Evolutionary conservation across 2,329 filamentous ascomycete species (phyloP).

Genomic region (Apiospora kogelbergensis): DNA sequence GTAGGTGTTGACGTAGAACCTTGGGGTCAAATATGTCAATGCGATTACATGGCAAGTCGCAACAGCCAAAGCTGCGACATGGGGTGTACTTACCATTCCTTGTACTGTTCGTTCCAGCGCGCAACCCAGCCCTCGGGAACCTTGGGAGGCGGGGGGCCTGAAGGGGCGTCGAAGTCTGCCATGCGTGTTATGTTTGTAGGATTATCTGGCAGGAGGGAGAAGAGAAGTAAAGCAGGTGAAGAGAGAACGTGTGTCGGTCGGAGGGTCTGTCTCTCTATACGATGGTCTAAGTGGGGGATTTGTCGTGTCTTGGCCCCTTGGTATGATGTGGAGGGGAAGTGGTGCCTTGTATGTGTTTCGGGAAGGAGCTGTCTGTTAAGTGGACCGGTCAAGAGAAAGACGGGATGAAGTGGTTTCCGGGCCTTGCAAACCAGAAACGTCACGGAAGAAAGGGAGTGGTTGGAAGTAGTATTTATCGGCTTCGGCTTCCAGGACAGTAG

Average conservation of each 20-base stretch:
- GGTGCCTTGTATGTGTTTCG: neutral
- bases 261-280: neutral
- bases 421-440: neutral
- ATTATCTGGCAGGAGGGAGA: neutral
- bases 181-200: constrained; percentile 32
- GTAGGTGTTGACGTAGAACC: constrained; percentile 88
- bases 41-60: neutral
- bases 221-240: neutral
- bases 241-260: neutral
- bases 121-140: constrained; percentile 82
- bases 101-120: constrained; percentile 84
- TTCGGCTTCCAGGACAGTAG: too few relatives aligned
- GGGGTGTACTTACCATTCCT: constrained; percentile 59
- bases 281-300: neutral
- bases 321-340: neutral
- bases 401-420: neutral
- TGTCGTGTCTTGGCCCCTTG: neutral
- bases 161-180: constrained; percentile 54
- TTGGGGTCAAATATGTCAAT: constrained; percentile 30
- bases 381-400: neutral
- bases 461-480: neutral
- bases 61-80: neutral
- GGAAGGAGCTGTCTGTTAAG: constrained; percentile 1
- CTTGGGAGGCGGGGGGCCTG: constrained; percentile 56
- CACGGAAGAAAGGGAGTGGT: neutral